These are phyloP conservation scores for Syzygium syzygioides DNA, from an alignment of 441 rosid species.

Conservation along the genomic window DNA sequence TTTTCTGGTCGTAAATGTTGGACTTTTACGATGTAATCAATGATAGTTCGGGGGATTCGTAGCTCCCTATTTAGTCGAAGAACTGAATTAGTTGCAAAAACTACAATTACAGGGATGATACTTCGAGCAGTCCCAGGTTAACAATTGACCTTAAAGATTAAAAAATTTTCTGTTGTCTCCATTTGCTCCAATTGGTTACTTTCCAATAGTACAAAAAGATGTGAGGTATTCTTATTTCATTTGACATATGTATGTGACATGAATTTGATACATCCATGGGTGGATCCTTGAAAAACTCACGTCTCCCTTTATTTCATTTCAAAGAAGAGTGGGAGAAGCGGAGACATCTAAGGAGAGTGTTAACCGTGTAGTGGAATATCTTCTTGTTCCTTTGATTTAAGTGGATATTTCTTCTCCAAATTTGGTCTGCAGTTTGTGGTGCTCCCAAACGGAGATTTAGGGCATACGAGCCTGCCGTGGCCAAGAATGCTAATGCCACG, in stretches of 20 bases:
- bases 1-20: background rate
- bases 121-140: background rate
- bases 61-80: background rate
- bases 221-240: background rate
- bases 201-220: background rate
- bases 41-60: background rate
- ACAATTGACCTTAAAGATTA: background rate
- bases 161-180: background rate
- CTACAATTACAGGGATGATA: background rate
- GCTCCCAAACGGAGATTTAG: conserved; percentile 92
- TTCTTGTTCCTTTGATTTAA: background rate
- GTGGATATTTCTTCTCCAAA: background rate
- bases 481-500: conserved; percentile 47
- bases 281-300: background rate
- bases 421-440: conserved; percentile 63
- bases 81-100: background rate
- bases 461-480: conserved; percentile 49
- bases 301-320: background rate
- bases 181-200: background rate
- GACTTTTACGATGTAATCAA: background rate
- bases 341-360: background rate
- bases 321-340: background rate
- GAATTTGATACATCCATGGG: background rate
- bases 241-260: background rate
- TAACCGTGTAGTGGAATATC: background rate